Percentiles rank a stretch among this genome's conserved stretches.
These are phyloP conservation scores for Amanita inopinata DNA, from an alignment of 768 basidiomycete genomes.

Conservation along the genomic window DNA sequence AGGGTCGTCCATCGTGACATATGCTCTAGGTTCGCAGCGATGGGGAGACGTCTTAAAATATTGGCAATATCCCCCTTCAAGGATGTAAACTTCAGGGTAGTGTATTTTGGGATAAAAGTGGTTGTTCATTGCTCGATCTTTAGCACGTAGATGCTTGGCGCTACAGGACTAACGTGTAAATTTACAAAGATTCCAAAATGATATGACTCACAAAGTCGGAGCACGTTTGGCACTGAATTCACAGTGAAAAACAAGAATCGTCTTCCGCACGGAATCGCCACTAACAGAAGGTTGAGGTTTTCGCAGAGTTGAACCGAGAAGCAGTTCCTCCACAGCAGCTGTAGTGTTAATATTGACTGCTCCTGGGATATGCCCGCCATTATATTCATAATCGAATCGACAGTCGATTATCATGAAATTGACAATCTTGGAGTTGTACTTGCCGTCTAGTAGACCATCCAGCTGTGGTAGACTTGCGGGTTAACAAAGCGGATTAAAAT, in stretches of 20 bases:
- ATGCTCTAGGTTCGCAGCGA: constrained; percentile 74
- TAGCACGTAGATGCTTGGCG: constrained; percentile 87
- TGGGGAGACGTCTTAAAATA: constrained; percentile 64
- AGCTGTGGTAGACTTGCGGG: constrained; percentile 46
- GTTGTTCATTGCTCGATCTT: constrained; percentile 83
- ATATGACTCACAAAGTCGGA: constrained; percentile 75
- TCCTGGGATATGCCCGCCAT: constrained; percentile 86
- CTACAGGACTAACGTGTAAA: constrained; percentile 28
- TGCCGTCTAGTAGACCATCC: constrained; percentile 67
- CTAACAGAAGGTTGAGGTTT: constrained; percentile 65
- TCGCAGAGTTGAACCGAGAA: constrained; percentile 47
- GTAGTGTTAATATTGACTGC: constrained; percentile 89
- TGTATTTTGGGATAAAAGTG: constrained; percentile 86
- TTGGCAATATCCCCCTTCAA: constrained; percentile 91
- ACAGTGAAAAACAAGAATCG: constrained; percentile 91
- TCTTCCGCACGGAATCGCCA: constrained; percentile 67
- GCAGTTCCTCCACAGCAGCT: constrained; percentile 65
- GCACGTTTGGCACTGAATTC: constrained; percentile 95
- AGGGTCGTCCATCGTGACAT: constrained; percentile 95
- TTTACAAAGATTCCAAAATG: constrained; percentile 1
- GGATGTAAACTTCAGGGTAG: constrained; percentile 94
- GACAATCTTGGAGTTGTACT: constrained; percentile 52
- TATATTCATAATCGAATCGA: constrained; percentile 94
- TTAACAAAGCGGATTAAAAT: constrained; percentile 11
- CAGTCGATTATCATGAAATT: constrained; percentile 86